Evolutionary conservation across 305 asterid species (phyloP), one percentile per base, ranked within the genome.

Genomic region (Fraxinus latifolia): DNA sequence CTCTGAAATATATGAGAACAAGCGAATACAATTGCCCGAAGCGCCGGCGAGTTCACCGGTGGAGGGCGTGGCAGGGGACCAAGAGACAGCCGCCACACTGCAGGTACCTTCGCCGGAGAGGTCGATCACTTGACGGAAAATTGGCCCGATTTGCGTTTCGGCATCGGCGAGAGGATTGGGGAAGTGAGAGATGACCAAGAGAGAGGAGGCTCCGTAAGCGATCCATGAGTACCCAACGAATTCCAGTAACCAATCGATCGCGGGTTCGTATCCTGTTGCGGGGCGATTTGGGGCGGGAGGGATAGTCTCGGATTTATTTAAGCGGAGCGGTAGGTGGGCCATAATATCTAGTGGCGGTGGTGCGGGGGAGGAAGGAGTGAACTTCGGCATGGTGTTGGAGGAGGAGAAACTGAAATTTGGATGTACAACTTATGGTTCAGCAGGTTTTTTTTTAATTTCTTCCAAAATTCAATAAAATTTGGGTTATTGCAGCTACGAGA

Each of bases 191-290:
- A 95, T 90, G 60, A 95, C 95, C 19, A 94, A 82, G 58, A 94
- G 94, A 73, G 97, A 90, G 53, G 97, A 87, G 77, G 99, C 97
- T 42, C 90, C 99, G 79, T 94, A 95, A 9, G 97, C 98, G 87
- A 95, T 86, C 99, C 99, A 95, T 83, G 98, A 90, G 86, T 91
- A 87, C 1, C 93, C 93, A 77, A 90, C 86, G 82, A 95, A 95
- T 88, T 93, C 93, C 83, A 81, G 85, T 34, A 93, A 83, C 88
- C 93, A 93, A 83, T 94, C 98, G 81, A 89, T 91, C 36, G 88
- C 82, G 17, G 95, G 85, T 75, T 82, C 91, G 83, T 89, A 83
- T 84, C 87, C 92, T 74, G 90, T 34, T 74, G 23, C 81, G 74
- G 90, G 78, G 73, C 91, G 89, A 68, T 90, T 83, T 27, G 93